Percentiles rank a stretch among this genome's conserved stretches.
These are phyloP conservation scores for Alternaria novae-zelandiae DNA, from an alignment of 2,329 filamentous ascomycete genomes.

Conservation along the genomic window DNA sequence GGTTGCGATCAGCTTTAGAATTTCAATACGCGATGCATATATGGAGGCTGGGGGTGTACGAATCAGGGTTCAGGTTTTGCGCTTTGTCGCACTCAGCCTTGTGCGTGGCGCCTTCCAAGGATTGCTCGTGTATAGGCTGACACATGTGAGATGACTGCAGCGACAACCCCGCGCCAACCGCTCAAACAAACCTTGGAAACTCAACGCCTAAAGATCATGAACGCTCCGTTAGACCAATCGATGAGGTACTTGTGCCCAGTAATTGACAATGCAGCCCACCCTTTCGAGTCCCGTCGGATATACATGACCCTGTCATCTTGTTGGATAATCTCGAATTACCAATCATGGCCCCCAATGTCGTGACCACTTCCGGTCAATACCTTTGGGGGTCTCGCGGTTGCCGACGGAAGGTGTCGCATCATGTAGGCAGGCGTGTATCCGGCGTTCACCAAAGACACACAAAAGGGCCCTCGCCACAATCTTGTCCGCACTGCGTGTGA, in stretches of 20 bases:
- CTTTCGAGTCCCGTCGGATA: neutral
- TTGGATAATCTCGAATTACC: neutral
- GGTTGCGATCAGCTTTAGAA: neutral
- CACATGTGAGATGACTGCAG: neutral
- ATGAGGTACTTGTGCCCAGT: neutral
- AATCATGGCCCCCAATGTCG: neutral
- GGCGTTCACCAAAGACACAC: neutral
- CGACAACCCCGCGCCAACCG: neutral
- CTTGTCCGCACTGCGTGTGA: neutral
- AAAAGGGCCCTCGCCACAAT: neutral
- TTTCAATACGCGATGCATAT: neutral
- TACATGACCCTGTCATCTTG: neutral
- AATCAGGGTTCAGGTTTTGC: neutral
- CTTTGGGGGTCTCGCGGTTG: neutral
- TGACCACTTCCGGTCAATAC: neutral
- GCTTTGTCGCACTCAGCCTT: neutral
- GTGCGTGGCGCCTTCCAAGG: neutral
- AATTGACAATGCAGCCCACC: neutral
- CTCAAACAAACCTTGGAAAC: neutral
- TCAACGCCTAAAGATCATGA: neutral
- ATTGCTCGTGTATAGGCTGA: neutral
- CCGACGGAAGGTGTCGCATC: neutral
- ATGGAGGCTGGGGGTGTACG: neutral
- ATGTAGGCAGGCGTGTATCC: neutral
- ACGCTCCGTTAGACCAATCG: neutral